Evolutionary conservation across 1,139 yeast species (phyloP), one percentile per base, ranked within the genome.

Genomic region (Kodamaea ohmeri): DNA sequence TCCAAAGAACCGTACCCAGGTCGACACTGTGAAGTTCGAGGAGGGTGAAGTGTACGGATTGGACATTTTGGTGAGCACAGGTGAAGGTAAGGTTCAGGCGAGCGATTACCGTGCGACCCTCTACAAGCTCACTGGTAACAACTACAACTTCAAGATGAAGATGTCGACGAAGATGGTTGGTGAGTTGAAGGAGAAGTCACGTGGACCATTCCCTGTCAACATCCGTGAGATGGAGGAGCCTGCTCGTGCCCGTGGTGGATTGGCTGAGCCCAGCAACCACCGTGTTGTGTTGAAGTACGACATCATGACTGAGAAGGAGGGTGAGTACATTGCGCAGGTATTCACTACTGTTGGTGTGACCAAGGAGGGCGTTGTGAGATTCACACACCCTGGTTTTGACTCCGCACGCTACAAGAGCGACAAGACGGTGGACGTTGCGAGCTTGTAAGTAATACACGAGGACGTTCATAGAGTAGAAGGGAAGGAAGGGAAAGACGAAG

Each of bases 11-110:
- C 78, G 74, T 61, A 62, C 63, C 49, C 83, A 76, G 56, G 75
- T 82, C 59, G 84, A 79, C 46, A 70, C 87, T 36, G 65, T 68
- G 58, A 78, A 75, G 54, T 83, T 84, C 52, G 88, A 78, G 58
- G 87, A 80, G 58, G 80, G 81, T 55, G 90, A 84, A 57, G 92
- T 84, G 32, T 84, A 78, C 58, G 94, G 92, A 36, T 68, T 84
- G 52, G 94, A 84, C 55, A 73, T 84, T 44, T 72, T 84, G 51
- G 72, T 84, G 47, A 76, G 87, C 19, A 71, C 88, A 37, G 78
- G 83, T 14, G 79, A 76, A 36, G 94, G 94, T 46, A 82, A 83
- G 67, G 84, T 82, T 46, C 75, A 76, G 58, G 65, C 67, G 45
- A 69, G 81, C 37, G 76, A 78, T 48, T 71, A 73, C 56, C 76